Evolutionary conservation across 768 basidiomycete genomes (phyloP), one percentile per base, ranked within the genome.

Genomic region (Mycena vitilis): DNA sequence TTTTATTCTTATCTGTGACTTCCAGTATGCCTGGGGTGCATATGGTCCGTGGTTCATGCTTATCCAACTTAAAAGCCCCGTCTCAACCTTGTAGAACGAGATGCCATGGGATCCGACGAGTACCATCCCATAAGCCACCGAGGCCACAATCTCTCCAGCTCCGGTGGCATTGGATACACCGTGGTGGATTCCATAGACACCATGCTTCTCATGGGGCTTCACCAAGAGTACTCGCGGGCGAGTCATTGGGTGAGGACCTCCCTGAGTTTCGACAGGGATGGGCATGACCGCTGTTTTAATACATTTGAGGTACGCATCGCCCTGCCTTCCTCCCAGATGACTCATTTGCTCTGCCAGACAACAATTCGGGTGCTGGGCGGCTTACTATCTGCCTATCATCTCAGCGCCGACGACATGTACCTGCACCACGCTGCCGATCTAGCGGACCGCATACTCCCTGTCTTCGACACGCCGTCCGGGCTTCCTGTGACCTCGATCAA

Each of bases 361-460:
- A 93, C 92, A 1, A 94, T 93, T 53, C 87, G 93, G 22, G 83
- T 93, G 6, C 82, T 94, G 6, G 92, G 92, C 9, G 93, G 92
- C 2, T 81, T 94, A 4, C 79, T 94, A 4, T 85, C 91, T 18
- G 88, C 92, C 1, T 85, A 89, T 73, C 83, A 91, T 73, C 83
- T 93, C n/a, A 87, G 88, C 5, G 80, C 82, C 55, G 88, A 91
- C 59, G 55, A 75, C 9, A 73, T 93, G 25, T 92, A 85, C 76
- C 83, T 94, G 25, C 80, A 83, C 30, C 86, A 86, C 60, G 90
- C 93, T 1, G 77, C 80, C 18, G 44, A 45, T 20, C 44, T 45
- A 45, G 44, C 44, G 13, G 44, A 45, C 44, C 44, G 44, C 15
- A 45, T 45, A 16, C 44, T 45, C 44, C 44, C 44, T 15, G 40